Evolutionary conservation across 257 asterid genomes (phyloP), one percentile per base, ranked within the genome.

Genomic region (Primulina huaijiensis): DNA sequence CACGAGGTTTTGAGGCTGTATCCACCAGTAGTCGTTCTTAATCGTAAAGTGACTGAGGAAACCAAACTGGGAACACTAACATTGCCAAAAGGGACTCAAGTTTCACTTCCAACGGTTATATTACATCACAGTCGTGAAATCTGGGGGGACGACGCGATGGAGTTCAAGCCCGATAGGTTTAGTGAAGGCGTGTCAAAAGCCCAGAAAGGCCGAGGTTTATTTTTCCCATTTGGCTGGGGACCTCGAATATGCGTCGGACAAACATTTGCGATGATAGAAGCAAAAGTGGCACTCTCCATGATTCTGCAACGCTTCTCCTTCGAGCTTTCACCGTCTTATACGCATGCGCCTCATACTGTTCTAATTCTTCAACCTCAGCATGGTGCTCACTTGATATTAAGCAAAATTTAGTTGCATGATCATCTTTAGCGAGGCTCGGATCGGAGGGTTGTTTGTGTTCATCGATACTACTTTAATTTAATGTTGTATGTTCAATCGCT

Each of bases 211-310:
- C 21, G 16, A 50, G 57, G 57, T 14, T 4, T 64, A 50, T 71
- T 35, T 31, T 61, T 60, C 16, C 67, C 75, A 1, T 71, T 71
- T 16, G 75, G 75, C 43, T 71, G 75, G 75, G 75, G 75, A 19
- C n/a, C 75, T 2, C 40, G 75, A 1, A 38, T 59, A 11, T 71
- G 75, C 50, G 14, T 71, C 0, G 69, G 75, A 1, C 7, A 34
- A n/a, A 61, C 34, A 12, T 71, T 71, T 30, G 68, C 60, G 0
- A 43, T 71, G 20, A 4, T 50, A 50, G 57, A 50, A 6, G 57
- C 57, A 6, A 50, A 50, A 50, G 4, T 50, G 57, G 57, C 57
- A 6, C 17, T 50, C 19, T 2, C 21, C 7, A 4, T 50, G 57
- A 50, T 50, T 17, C 57, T 50, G 21, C 57, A 1, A 50, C 57